A percentile compares a stretch with the other conserved stretches of the same genome.
These are phyloP conservation scores for Amauroascus niger DNA, from an alignment of 2,329 filamentous ascomycete genomes.

Conservation along the genomic window DNA sequence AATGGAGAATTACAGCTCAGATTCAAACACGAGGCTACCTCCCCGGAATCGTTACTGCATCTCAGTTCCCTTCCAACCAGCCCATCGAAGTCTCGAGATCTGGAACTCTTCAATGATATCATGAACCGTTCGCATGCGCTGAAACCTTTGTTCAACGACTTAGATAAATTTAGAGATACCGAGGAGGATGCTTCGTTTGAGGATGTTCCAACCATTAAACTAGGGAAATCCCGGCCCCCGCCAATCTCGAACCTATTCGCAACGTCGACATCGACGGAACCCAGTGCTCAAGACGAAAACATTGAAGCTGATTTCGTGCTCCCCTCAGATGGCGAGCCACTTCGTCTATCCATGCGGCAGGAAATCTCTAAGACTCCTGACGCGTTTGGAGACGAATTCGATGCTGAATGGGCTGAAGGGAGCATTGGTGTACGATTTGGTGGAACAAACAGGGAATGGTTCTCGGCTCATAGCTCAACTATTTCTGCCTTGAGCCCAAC, in stretches of 20 bases:
- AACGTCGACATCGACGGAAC: constrained; percentile 39
- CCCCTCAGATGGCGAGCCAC: constrained; percentile 52
- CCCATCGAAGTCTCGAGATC: constrained; percentile 29
- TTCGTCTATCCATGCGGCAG: constrained; percentile 52
- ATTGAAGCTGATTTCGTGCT: constrained; percentile 66
- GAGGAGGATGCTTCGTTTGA: constrained; percentile 54
- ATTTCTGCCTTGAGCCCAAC: constrained; percentile 86
- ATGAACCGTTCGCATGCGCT: constrained; percentile 36
- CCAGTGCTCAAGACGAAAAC: constrained; percentile 47
- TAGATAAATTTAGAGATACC: constrained; percentile 56
- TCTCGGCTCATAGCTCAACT: constrained; percentile 73
- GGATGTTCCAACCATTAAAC: constrained; percentile 58
- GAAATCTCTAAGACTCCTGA: constrained; percentile 56
- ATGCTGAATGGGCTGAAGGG: constrained; percentile 77
- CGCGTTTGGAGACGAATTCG: constrained; percentile 62
- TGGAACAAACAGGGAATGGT: constrained; percentile 70
- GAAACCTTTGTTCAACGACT: constrained; percentile 46
- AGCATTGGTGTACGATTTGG: constrained; percentile 85
- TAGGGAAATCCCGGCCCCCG: constrained; percentile 48
- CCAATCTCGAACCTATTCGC: constrained; percentile 47
- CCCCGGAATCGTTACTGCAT: constrained; percentile 60
- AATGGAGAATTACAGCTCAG: constrained; percentile 55
- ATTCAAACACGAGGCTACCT: constrained; percentile 49
- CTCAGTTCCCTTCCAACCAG: constrained; percentile 44
- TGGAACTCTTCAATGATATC: constrained; percentile 22